These are phyloP conservation scores for Didymella arachidicola DNA, from an alignment of 2,329 filamentous ascomycete species.

Conservation along the genomic window DNA sequence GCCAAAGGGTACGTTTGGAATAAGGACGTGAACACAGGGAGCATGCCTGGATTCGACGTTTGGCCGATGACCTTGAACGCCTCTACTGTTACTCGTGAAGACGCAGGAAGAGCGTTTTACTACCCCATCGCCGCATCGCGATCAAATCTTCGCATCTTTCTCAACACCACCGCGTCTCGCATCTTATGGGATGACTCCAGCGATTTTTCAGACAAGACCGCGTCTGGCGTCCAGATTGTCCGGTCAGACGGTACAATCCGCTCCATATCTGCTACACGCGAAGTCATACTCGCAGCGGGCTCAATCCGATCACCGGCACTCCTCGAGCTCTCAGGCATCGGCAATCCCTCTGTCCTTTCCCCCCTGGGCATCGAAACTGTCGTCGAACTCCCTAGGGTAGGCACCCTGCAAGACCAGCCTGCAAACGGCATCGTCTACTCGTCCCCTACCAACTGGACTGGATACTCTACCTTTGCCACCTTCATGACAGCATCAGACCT, in stretches of 20 bases:
- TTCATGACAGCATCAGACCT: conserved; percentile 49
- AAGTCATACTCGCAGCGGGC: conserved; percentile 50
- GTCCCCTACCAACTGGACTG: conserved; percentile 47
- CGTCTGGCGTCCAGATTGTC: conserved; percentile 38
- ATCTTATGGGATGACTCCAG: conserved; percentile 47
- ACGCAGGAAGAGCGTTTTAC: conserved; percentile 60
- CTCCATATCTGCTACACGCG: conserved; percentile 31
- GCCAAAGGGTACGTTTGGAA: conserved; percentile 51
- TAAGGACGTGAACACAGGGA: conserved; percentile 54
- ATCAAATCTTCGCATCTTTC: conserved; percentile 54
- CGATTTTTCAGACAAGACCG: conserved; percentile 16
- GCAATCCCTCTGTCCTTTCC: conserved; percentile 41
- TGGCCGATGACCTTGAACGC: conserved; percentile 55
- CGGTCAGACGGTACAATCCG: conserved; percentile 27
- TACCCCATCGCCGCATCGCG: conserved; percentile 51
- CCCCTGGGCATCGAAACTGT: conserved; percentile 31
- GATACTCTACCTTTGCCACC: conserved; percentile 49
- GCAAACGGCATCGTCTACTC: conserved; percentile 37
- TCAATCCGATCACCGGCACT: conserved; percentile 45
- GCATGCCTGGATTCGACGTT: conserved; percentile 54
- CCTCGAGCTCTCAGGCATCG: conserved; percentile 49
- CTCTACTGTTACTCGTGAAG: conserved; percentile 51
- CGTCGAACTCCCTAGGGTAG: conserved; percentile 38
- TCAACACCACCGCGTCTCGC: conserved; percentile 53
- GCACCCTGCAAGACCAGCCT: conserved; percentile 47